Evolutionary conservation across 2,329 filamentous ascomycete genomes (phyloP).

Genomic region (Trichophyton schoenleinii): DNA sequence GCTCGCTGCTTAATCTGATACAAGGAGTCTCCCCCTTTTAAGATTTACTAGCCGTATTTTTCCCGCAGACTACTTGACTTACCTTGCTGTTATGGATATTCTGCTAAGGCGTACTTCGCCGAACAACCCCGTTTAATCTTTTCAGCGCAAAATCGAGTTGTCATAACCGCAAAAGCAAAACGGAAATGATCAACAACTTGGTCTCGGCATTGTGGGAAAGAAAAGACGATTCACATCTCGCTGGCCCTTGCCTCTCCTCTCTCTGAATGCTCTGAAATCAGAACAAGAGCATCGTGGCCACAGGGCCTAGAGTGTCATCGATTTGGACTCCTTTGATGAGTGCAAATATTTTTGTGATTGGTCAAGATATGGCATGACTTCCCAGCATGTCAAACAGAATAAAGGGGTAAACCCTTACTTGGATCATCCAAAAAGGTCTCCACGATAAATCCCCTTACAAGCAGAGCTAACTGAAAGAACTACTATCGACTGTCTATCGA

Average conservation of each 20-base stretch:
- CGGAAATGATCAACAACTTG: background rate
- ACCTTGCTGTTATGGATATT: background rate
- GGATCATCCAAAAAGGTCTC: background rate
- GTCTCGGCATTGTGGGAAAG: background rate
- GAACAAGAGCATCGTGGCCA: background rate
- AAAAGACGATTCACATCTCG: background rate
- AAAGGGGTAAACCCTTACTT: slow-evolving; percentile 1
- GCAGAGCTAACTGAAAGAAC: background rate
- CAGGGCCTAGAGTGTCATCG: background rate
- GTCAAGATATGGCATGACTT: background rate
- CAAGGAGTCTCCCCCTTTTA: background rate
- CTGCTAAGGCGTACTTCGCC: background rate
- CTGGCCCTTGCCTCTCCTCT: background rate
- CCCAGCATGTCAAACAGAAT: background rate
- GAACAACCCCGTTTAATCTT: background rate
- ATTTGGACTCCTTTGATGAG: background rate
- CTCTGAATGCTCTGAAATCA: background rate
- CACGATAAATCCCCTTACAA: background rate
- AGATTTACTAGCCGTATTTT: background rate
- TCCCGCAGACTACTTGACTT: background rate
- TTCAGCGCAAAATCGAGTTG: background rate
- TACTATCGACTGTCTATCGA: slow-evolving; percentile 1
- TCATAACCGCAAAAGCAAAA: background rate
- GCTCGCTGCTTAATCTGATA: background rate
- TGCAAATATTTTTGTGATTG: background rate